Evolutionary conservation across 805 yeast genomes (phyloP).

Genomic region (Ogataea salicorniae): DNA sequence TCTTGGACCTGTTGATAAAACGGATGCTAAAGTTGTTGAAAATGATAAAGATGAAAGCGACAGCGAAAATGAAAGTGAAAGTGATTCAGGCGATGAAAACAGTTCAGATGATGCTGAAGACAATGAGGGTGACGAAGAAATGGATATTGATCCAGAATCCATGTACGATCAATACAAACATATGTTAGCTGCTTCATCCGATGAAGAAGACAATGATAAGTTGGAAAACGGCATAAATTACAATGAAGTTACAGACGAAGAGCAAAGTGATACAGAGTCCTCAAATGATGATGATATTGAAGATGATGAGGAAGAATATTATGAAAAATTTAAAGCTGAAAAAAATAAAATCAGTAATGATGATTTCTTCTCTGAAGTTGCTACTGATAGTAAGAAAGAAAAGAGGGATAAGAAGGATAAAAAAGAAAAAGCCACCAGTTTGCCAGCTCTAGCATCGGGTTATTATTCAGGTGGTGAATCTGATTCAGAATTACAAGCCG

Average conservation of each 20-base stretch:
- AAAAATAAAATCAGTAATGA: slow-evolving; percentile 29
- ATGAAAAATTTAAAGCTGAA: slow-evolving; percentile 52
- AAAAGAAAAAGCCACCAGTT: slow-evolving; percentile 28
- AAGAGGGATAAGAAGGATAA: slow-evolving; percentile 22
- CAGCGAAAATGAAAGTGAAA: slow-evolving; percentile 8
- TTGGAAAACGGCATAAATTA: slow-evolving; percentile 36
- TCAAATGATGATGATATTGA: neutral
- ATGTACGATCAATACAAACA: slow-evolving; percentile 23
- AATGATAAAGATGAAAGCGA: slow-evolving; percentile 5
- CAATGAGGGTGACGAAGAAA: slow-evolving; percentile 10
- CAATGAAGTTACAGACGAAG: slow-evolving; percentile 64
- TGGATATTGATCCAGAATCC: slow-evolving; percentile 14
- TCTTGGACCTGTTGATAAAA: slow-evolving; percentile 24
- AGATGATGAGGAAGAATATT: slow-evolving; percentile 21
- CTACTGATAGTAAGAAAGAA: slow-evolving; percentile 15
- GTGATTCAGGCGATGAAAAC: slow-evolving; percentile 16
- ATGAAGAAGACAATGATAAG: slow-evolving; percentile 35
- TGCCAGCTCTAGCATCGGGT: slow-evolving; percentile 75
- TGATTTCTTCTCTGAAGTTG: slow-evolving; percentile 35
- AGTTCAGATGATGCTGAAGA: slow-evolving; percentile 16
- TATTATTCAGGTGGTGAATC: slow-evolving; percentile 78
- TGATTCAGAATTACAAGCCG: slow-evolving; percentile 43
- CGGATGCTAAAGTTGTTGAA: slow-evolving; percentile 20
- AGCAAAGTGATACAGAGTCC: slow-evolving; percentile 35
- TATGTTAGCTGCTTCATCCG: slow-evolving; percentile 39